Percentiles rank a stretch among this genome's conserved stretches.
phyloP scores from a whole-genome alignment of 805 yeast genomes.

The Priceomyces haplophilus region DNA sequence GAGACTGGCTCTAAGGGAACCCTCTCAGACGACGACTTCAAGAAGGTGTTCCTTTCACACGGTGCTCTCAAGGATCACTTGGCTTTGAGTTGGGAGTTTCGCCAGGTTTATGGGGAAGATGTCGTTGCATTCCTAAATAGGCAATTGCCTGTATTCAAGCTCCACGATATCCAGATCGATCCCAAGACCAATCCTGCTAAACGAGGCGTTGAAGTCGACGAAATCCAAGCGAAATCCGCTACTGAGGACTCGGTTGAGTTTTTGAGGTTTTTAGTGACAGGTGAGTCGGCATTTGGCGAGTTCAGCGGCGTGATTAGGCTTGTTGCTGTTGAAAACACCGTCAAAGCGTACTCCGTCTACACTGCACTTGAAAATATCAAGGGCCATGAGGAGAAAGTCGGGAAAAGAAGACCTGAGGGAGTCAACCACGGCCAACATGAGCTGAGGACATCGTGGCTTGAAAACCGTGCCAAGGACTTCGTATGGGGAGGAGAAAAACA shows the following conservation, averaged over 20 bases:
- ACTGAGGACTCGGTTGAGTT: slow-evolving; percentile 30
- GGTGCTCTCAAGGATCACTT: slow-evolving; percentile 41
- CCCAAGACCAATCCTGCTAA: slow-evolving; percentile 23
- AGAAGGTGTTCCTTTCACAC: too few relatives aligned
- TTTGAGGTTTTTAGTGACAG: slow-evolving; percentile 30
- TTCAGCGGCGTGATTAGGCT: slow-evolving; percentile 33
- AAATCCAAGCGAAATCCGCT: slow-evolving; percentile 24
- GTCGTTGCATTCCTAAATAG: slow-evolving; percentile 7
- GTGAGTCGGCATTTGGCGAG: slow-evolving; percentile 27
- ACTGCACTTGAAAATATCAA: slow-evolving; percentile 32
- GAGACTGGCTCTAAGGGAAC: too few relatives aligned
- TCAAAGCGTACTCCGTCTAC: slow-evolving; percentile 31
- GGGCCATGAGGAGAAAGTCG: slow-evolving; percentile 29
- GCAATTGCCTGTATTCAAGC: slow-evolving; percentile 15
- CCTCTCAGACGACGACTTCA: too few relatives aligned
- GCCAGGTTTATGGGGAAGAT: slow-evolving; percentile 26
- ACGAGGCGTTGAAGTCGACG: slow-evolving; percentile 23
- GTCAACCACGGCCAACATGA: slow-evolving; percentile 38
- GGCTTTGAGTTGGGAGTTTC: slow-evolving; percentile 29
- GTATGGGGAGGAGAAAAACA: slow-evolving; percentile 20
- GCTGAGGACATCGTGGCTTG: slow-evolving; percentile 39
- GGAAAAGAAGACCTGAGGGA: slow-evolving; percentile 32
- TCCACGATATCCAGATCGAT: slow-evolving; percentile 26
- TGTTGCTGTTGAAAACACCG: slow-evolving; percentile 19
- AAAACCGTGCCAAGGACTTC: slow-evolving; percentile 24